Conservation (phyloP, 2,329 filamentous ascomycete genomes). For the Cercospora beticola region DNA sequence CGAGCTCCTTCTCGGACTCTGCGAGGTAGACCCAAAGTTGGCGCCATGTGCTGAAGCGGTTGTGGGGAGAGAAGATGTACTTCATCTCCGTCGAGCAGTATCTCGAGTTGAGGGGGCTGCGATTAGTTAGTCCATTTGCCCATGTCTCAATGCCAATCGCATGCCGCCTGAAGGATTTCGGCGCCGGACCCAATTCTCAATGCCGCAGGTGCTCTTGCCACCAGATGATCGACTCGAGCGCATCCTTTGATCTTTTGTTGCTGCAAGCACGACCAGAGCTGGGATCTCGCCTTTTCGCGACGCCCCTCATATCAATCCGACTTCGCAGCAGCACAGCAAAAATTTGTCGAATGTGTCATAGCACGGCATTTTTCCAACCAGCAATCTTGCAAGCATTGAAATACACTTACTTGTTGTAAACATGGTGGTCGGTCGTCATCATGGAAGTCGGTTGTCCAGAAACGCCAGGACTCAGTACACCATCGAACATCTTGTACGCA, state of each 20-base stretch:
- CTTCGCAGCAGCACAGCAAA: background rate
- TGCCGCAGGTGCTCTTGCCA: background rate
- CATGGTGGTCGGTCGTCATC: constrained; percentile 31
- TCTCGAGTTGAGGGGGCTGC: constrained; percentile 66
- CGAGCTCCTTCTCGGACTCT: constrained; percentile 77
- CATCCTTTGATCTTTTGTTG: background rate
- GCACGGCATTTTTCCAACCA: background rate
- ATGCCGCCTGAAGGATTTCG: background rate
- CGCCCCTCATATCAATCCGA: background rate
- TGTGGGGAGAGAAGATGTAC: constrained; percentile 74
- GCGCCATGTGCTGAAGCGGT: constrained; percentile 75
- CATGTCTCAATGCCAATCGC: background rate
- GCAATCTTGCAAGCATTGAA: background rate
- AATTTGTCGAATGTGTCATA: constrained; percentile 3
- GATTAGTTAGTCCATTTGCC: background rate
- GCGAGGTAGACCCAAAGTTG: constrained; percentile 84
- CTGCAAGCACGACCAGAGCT: background rate
- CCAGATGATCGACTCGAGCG: background rate
- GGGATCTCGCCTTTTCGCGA: background rate
- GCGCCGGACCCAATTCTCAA: background rate
- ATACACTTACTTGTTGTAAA: constrained; percentile 35
- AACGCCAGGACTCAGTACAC: constrained; percentile 9
- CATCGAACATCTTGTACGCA: constrained; percentile 6
- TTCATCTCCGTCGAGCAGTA: constrained; percentile 76
- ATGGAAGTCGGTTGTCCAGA: constrained; percentile 25